Evolutionary conservation across 1,139 yeast genomes (phyloP).

Genomic region (Arxiozyma heterogenica): DNA sequence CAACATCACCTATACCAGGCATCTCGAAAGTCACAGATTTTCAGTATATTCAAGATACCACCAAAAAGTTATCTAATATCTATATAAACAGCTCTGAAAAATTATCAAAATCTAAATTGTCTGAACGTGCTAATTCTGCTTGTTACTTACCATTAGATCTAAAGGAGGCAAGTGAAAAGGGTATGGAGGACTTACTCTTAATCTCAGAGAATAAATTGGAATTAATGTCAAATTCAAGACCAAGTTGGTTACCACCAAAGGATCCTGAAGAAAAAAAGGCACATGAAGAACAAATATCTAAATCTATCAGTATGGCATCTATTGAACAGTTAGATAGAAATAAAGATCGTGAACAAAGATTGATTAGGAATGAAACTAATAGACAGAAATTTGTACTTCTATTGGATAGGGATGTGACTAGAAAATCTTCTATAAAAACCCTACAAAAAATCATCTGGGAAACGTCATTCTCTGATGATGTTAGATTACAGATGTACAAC

Average conservation of each 20-base stretch:
- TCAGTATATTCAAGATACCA: conserved; percentile 33
- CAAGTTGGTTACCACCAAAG: conserved; percentile 46
- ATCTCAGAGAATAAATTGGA: conserved; percentile 40
- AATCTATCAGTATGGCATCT: conserved; percentile 34
- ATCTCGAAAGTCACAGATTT: conserved; percentile 29
- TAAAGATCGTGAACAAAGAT: conserved; percentile 28
- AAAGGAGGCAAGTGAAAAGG: conserved; percentile 31
- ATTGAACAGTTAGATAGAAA: conserved; percentile 29
- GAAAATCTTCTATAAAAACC: conserved; percentile 33
- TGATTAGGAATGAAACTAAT: conserved; percentile 31
- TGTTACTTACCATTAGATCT: conserved; percentile 32
- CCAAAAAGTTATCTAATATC: conserved; percentile 36
- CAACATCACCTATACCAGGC: conserved; percentile 36
- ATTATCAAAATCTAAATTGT: conserved; percentile 33
- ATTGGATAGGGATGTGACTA: conserved; percentile 24
- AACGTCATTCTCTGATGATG: conserved; percentile 31
- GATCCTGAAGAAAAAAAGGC: conserved; percentile 32
- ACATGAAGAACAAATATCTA: conserved; percentile 38
- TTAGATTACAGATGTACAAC: conserved; percentile 31
- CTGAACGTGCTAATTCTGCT: conserved; percentile 31
- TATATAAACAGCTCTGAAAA: conserved; percentile 35
- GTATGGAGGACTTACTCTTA: conserved; percentile 40
- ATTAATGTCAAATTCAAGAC: conserved; percentile 37
- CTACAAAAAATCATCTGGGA: conserved; percentile 37
- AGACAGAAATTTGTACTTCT: conserved; percentile 28